Percentiles rank a stretch among this genome's conserved stretches.
phyloP scores from a whole-genome alignment of 768 basidiomycete genomes.

The Boletus rufocinnamomeus region DNA sequence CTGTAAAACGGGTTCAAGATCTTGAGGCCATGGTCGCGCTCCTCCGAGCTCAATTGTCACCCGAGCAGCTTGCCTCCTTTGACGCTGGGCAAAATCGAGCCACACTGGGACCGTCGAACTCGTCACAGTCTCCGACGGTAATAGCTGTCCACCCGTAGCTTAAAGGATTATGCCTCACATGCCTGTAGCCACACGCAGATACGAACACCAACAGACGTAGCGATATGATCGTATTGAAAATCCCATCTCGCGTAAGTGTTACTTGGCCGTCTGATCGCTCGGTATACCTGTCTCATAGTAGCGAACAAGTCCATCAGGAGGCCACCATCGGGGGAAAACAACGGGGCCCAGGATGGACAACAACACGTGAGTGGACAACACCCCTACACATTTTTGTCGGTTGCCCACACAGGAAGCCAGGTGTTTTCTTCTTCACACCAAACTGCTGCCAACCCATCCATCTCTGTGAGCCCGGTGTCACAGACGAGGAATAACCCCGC shows the following conservation, averaged over 20 bases:
- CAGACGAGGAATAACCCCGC: not conserved
- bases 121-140: slow-evolving; percentile 15
- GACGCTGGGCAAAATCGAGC: slow-evolving; percentile 7
- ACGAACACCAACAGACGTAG: slow-evolving; percentile 15
- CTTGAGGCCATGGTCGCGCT: slow-evolving; percentile 20
- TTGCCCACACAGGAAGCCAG: not conserved
- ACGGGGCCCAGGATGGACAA: not conserved
- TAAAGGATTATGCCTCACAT: slow-evolving; percentile 7
- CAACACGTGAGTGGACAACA: slow-evolving; percentile 17
- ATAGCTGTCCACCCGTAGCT: not conserved
- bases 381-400: not conserved
- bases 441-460: not conserved
- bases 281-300: slow-evolving; percentile 2
- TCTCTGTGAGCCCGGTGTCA: slow-evolving; percentile 5
- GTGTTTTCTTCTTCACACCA: slow-evolving; percentile 1
- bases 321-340: slow-evolving; percentile 2
- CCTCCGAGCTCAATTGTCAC: slow-evolving; percentile 22
- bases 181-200: slow-evolving; percentile 11
- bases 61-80: slow-evolving; percentile 22
- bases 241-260: slow-evolving; percentile 24
- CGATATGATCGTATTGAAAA: slow-evolving; percentile 26
- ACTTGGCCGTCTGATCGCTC: not conserved
- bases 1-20: slow-evolving; percentile 14
- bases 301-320: slow-evolving; percentile 14
- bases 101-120: not conserved